Conservation (phyloP, 495 filamentous ascomycete species). For the Cercophora sp. region DNA sequence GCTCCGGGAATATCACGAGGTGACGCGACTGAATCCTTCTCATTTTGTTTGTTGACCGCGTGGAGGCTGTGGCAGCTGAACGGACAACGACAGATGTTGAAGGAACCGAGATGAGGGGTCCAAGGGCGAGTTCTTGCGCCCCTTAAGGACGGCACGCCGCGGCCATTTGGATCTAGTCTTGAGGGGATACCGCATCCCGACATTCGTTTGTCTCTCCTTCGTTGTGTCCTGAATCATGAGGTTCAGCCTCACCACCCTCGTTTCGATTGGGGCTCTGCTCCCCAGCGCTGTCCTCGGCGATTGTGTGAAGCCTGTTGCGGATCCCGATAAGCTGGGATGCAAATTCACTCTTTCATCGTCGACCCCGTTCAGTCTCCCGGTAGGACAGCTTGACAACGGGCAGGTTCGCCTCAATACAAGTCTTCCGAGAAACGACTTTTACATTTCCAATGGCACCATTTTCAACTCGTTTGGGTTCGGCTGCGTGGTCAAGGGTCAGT, state of each 20-base stretch:
- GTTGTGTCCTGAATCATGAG: no score
- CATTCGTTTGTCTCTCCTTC: no score
- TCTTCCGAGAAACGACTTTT: not conserved
- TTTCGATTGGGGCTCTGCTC: not conserved
- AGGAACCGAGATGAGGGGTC: no score
- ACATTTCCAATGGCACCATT: not conserved
- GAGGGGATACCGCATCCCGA: no score
- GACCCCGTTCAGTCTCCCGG: not conserved
- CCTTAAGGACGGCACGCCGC: no score
- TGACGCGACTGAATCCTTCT: no score
- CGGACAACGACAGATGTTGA: no score
- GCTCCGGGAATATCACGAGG: no score
- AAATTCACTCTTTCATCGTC: not conserved
- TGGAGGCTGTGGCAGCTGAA: no score
- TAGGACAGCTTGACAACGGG: not conserved
- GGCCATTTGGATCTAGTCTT: no score
- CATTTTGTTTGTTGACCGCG: no score
- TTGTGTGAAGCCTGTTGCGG: not conserved
- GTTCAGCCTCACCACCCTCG: not conserved
- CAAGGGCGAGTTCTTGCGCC: no score
- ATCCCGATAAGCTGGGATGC: not conserved
- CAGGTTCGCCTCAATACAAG: not conserved
- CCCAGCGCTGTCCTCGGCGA: not conserved
- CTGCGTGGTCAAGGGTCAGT: not conserved
- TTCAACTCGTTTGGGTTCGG: not conserved